Base-by-base conservation (phyloP, 345 rosid genomes). In the Aquilaria yunnanensis region DNA sequence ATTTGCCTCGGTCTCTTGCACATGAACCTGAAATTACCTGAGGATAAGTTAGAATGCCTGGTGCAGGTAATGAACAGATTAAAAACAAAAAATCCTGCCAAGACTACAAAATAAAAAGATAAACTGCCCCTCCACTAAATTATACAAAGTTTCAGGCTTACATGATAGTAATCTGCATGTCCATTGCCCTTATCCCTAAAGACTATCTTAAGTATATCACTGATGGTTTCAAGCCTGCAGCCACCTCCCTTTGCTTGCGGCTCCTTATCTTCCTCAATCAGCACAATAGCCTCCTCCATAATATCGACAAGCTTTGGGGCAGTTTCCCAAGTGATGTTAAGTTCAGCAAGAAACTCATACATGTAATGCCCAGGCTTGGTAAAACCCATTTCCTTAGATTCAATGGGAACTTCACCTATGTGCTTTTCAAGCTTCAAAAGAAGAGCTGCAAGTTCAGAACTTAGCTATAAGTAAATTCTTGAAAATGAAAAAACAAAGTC, bases 301-400 rank as follows among this genome's bases (percentile, higher is more conserved):
- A 75, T 88, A 62, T 64, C 78, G 57, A 83, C 82, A 70, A 90
- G 86, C 73, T 86, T 86, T 62, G 83, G 72, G 58, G 88, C 81
- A 77, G 97, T 94, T 62, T 83, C 83, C 54, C 77, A 79, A 16
- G 88, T 88, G 71, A 94, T 85, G 75, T 90, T 90, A 51, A 94
- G 92, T 61, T 83, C 89, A 62, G 81, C 71, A 61, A 90, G 89
- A 67, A 94, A 61, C 65, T 90, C 89, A 77, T 88, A 90, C 32
- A 90, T 83, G 81, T 86, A 90, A 41, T 88, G 84, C 69, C 99
- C 97, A 32, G 99, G 95, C 86, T 76, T 83, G 52, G 96, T 88
- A 74, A 86, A 94, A 60, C 99, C 99, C 58, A 83, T 65, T 56
- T 88, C 95, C 82, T 66, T 88, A 43, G 85, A 85, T 55, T 77